phyloP scores from a whole-genome alignment of 768 basidiomycete species.

The Russula dissimulans region DNA sequence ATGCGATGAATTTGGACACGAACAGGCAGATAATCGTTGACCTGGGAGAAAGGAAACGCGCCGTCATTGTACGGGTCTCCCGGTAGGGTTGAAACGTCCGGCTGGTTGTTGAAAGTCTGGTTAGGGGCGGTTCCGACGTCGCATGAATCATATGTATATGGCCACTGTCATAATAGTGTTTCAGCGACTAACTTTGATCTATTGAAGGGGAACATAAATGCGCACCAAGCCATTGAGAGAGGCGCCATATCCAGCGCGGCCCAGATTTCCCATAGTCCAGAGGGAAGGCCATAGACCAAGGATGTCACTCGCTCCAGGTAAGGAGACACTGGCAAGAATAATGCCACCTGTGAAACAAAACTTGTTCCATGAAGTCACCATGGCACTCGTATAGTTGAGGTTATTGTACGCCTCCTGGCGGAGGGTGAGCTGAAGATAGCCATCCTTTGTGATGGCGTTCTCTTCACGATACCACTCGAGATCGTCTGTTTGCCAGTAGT shows the following conservation, averaged over 20 bases:
- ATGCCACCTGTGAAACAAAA: slow-evolving; percentile 91
- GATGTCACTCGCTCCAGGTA: slow-evolving; percentile 61
- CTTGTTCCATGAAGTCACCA: slow-evolving; percentile 53
- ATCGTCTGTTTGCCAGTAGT: slow-evolving; percentile 41
- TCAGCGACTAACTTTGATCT: neutral
- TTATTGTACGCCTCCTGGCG: slow-evolving; percentile 55
- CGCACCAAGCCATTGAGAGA: slow-evolving; percentile 71
- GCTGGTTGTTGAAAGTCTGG: slow-evolving; percentile 63
- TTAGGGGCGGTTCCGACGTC: slow-evolving; percentile 90
- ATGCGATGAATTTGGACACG: slow-evolving; percentile 38
- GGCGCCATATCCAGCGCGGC: slow-evolving; percentile 85
- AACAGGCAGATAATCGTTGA: slow-evolving; percentile 33
- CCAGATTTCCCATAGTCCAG: slow-evolving; percentile 77
- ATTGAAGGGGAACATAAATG: slow-evolving; percentile 6
- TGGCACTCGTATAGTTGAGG: slow-evolving; percentile 40
- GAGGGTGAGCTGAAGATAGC: slow-evolving; percentile 41
- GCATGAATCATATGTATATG: slow-evolving; percentile 75
- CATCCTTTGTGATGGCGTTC: slow-evolving; percentile 38
- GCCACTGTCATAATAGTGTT: slow-evolving; percentile 43
- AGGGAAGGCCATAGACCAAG: slow-evolving; percentile 68
- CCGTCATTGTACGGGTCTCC: slow-evolving; percentile 49
- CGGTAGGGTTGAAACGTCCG: slow-evolving; percentile 46
- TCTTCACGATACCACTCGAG: slow-evolving; percentile 83
- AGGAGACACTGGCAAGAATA: slow-evolving; percentile 54
- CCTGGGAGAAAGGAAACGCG: slow-evolving; percentile 79